Evolutionary conservation across 1,284 basidiomycete genomes (phyloP).

Genomic region (Apiotrichum mycotoxinovorans): DNA sequence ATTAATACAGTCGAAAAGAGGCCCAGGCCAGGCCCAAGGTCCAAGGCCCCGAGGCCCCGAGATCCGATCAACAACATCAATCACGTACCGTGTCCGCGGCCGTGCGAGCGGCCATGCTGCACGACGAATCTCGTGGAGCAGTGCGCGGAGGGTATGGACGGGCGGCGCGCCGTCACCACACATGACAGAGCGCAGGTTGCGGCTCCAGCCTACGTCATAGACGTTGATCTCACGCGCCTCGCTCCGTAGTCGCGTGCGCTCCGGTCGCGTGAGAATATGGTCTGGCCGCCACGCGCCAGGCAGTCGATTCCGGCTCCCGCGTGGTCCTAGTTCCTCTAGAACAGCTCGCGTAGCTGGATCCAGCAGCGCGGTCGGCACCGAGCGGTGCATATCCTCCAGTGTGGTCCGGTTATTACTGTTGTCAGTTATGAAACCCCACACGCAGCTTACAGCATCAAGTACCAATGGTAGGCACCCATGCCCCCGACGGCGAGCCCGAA

Average conservation of each 20-base stretch:
- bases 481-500: constrained; percentile 69
- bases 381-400: constrained; percentile 66
- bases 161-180: constrained; percentile 19
- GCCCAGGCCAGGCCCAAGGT: neutral
- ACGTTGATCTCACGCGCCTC: constrained; percentile 65
- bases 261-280: constrained; percentile 66
- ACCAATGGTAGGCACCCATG: constrained; percentile 73
- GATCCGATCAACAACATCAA: neutral
- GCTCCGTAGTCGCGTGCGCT: constrained; percentile 64
- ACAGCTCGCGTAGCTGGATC: constrained; percentile 16
- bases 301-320: constrained; percentile 7
- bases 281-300: constrained; percentile 55
- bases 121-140: constrained; percentile 1
- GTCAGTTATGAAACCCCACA: neutral
- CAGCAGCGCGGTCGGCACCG: constrained; percentile 52
- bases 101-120: constrained; percentile 21
- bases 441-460: constrained; percentile 61
- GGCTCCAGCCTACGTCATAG: constrained; percentile 72
- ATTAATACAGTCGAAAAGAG: too few species aligned
- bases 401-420: constrained; percentile 80
- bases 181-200: constrained; percentile 52
- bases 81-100: constrained; percentile 7
- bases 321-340: constrained; percentile 9
- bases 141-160: neutral
- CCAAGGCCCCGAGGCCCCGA: neutral